Base-by-base conservation (phyloP, 805 yeast species). In the Torulaspora quercuum region DNA sequence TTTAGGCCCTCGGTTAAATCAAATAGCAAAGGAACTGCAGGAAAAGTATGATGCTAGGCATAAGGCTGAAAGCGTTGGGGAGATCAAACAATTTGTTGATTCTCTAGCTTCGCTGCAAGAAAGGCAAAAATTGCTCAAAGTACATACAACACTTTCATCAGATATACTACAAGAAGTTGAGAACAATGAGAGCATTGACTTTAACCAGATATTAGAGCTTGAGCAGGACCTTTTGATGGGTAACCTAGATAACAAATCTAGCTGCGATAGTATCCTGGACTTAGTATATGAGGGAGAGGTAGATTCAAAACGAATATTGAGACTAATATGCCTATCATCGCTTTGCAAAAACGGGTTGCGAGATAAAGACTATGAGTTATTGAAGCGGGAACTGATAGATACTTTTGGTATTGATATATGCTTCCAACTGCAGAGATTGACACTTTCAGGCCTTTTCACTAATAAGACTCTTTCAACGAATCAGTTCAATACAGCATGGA, bases 101-200 rank as follows among this genome's bases (percentile, higher is more conserved):
- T 79, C 76, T 29, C 65, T 90, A 20, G 79, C 82, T 6, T 70
- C 69, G 9, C 59, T 90, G 31, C 89, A 87, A 40, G 64, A 69
- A 6, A 70, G 75, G 31, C 95, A 88, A 57, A 78, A 72, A 25
- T 65, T 76, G 47, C 72, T 92, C 18, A 75, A 82, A 44, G 73
- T 75, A 39, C 95, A 86, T 55, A 85, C 95, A 0, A 63, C 62
- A 4, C 59, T 88, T n/a, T 82, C 90, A 7, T 92, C 86, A 49
- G 65, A 64, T 20, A 68, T 85, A 1, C 63, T 85, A 50, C 54
- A 64, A 8, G 60, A 64, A 23, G 75, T 79, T 2, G 65, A 59
- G 23, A 55, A 50, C 8, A 47, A 49, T 16, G 45, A 44, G 10
- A 29, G 42, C 6, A 46, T 55, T 9, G 48, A 52, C 11, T 62